phyloP scores from a whole-genome alignment of 345 rosid genomes.

The Dovyalis caffra region DNA sequence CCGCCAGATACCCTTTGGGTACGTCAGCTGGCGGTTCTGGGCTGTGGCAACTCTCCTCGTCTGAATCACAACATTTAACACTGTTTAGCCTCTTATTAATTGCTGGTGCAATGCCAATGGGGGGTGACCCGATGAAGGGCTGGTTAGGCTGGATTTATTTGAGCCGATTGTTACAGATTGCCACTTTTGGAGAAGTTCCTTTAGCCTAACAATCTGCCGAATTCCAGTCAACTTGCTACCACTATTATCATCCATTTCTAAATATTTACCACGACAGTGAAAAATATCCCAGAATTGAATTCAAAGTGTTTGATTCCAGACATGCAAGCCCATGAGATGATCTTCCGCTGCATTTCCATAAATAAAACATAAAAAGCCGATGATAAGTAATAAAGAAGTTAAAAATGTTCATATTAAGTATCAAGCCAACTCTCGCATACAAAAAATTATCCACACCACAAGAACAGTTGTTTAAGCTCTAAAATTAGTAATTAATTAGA shows the following conservation, averaged over 20 bases:
- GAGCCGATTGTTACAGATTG: conserved; percentile 63
- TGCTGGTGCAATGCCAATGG: conserved; percentile 38
- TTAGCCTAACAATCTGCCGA: conserved; percentile 74
- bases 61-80: conserved; percentile 58
- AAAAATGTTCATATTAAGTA: background rate
- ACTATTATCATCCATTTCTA: conserved; percentile 62
- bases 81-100: conserved; percentile 53
- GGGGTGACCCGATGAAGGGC: conserved; percentile 10
- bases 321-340: conserved; percentile 42
- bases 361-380: conserved; percentile 7
- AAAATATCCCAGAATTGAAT: conserved; percentile 23
- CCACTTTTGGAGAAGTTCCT: conserved; percentile 92
- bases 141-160: conserved; percentile 24
- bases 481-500: background rate
- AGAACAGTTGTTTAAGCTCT: background rate
- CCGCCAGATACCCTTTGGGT: conserved; percentile 88
- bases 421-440: background rate
- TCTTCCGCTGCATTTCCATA: conserved; percentile 28
- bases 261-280: conserved; percentile 25
- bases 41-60: conserved; percentile 72
- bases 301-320: conserved; percentile 27
- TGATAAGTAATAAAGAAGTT: background rate
- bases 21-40: conserved; percentile 77
- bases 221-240: conserved; percentile 65
- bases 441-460: background rate